Percentiles rank a stretch among this genome's conserved stretches.
phyloP scores from a whole-genome alignment of 75 land plant genomes.

The Pinus tabuliformis region DNA sequence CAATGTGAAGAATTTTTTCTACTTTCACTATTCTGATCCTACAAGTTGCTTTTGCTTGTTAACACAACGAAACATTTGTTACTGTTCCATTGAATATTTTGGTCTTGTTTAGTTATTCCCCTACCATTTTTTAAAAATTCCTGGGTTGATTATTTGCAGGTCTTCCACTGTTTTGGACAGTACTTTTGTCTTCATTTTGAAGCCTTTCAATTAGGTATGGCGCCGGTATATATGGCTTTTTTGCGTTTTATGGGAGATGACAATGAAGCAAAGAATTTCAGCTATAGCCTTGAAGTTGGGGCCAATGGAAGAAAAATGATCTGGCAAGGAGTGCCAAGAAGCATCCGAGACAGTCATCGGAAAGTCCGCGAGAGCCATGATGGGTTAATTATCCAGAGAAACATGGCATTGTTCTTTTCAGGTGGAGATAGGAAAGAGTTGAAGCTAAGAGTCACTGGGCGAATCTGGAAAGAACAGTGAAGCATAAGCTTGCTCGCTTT shows the following conservation, averaged over 20 bases:
- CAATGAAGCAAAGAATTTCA: constrained; percentile 41
- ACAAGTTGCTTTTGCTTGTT: too few relatives aligned
- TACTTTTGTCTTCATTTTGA: constrained; percentile 77
- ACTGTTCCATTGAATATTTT: background rate
- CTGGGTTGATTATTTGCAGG: constrained; percentile 19
- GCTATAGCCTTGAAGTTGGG: constrained; percentile 58
- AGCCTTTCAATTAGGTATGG: constrained; percentile 61
- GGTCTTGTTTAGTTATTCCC: background rate
- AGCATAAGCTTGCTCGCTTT: background rate
- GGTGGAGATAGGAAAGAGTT: constrained; percentile 61
- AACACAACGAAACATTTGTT: background rate
- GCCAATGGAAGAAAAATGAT: constrained; percentile 49
- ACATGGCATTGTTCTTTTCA: constrained; percentile 65
- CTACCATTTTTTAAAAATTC: too few relatives aligned
- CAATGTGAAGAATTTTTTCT: background rate
- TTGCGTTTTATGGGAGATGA: constrained; percentile 73
- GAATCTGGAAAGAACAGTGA: constrained; percentile 62
- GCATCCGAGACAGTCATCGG: constrained; percentile 59
- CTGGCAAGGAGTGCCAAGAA: constrained; percentile 66
- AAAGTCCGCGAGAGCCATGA: constrained; percentile 65
- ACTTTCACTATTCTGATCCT: background rate
- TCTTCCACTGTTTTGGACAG: constrained; percentile 95
- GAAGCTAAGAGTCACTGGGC: constrained; percentile 54
- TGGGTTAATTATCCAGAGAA: constrained; percentile 61
- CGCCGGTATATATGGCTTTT: constrained; percentile 81